phyloP scores from a whole-genome alignment of 805 yeast genomes.

The Maudiozyma pseudohumilis region DNA sequence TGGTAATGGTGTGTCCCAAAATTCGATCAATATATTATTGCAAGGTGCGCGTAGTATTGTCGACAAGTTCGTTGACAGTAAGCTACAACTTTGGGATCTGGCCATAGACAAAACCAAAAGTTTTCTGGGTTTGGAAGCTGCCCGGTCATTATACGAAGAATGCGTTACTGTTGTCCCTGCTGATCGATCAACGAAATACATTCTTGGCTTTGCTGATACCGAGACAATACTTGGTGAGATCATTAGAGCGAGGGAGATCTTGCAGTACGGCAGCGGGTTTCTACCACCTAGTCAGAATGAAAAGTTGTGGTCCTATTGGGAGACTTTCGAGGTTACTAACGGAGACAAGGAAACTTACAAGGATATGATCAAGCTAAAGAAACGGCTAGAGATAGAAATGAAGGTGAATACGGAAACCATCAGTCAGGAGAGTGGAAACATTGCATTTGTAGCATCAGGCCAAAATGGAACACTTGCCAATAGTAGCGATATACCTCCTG shows the following conservation, averaged over 20 bases:
- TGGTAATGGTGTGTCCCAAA: constrained; percentile 38
- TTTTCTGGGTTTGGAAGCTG: constrained; percentile 33
- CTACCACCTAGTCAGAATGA: constrained; percentile 28
- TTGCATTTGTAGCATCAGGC: constrained; percentile 39
- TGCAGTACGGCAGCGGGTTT: constrained; percentile 42
- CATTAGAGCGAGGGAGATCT: constrained; percentile 53
- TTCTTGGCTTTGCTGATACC: constrained; percentile 44
- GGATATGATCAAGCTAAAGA: constrained; percentile 56
- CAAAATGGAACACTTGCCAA: not conserved
- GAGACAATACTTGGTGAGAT: constrained; percentile 47
- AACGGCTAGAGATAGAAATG: constrained; percentile 30
- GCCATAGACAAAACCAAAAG: constrained; percentile 34
- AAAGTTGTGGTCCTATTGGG: constrained; percentile 60
- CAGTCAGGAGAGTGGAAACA: constrained; percentile 19
- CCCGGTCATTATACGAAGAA: constrained; percentile 41
- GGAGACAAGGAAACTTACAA: constrained; percentile 69
- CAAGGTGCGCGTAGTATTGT: constrained; percentile 28
- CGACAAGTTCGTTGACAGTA: constrained; percentile 15
- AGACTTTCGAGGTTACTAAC: constrained; percentile 55
- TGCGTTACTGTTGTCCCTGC: constrained; percentile 43
- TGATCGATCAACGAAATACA: constrained; percentile 33
- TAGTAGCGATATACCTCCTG: not conserved
- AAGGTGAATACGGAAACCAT: constrained; percentile 22
- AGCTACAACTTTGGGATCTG: constrained; percentile 35
- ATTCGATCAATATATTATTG: constrained; percentile 40